These are phyloP conservation scores for Bothriochloa decipiens DNA, from an alignment of 176 grass and related monocot species.

Conservation along the genomic window DNA sequence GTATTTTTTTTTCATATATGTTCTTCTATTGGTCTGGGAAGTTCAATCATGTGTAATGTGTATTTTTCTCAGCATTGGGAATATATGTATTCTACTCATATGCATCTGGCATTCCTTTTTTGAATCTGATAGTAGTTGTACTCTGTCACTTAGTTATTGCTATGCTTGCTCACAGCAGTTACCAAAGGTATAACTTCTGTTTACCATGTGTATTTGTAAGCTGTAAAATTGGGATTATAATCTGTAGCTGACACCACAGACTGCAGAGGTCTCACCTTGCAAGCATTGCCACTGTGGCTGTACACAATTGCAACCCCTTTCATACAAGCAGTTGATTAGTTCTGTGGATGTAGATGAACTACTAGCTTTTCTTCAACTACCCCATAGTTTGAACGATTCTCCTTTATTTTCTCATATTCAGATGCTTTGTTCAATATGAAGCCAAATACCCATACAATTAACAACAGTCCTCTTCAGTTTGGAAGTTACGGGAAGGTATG, in stretches of 20 bases:
- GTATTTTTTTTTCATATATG: background rate
- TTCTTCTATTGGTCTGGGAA: slow-evolving; percentile 5
- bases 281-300: background rate
- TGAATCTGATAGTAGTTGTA: slow-evolving; percentile 17
- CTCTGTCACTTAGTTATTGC: background rate
- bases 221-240: slow-evolving; percentile 16
- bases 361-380: background rate
- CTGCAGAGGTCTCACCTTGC: background rate
- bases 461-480: slow-evolving; percentile 59
- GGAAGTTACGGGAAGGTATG: slow-evolving; percentile 61
- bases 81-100: background rate
- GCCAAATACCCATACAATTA: slow-evolving; percentile 49
- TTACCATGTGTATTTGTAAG: background rate
- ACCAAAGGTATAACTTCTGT: background rate
- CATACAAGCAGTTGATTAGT: background rate
- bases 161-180: slow-evolving; percentile 8
- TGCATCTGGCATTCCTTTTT: background rate
- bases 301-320: background rate
- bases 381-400: background rate
- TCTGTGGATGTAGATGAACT: slow-evolving; percentile 18
- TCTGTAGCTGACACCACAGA: background rate
- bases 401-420: slow-evolving; percentile 47
- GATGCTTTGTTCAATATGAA: slow-evolving; percentile 67
- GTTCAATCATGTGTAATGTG: background rate
- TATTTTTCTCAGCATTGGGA: slow-evolving; percentile 3